Percentiles rank a stretch among this genome's conserved stretches.
phyloP scores from a whole-genome alignment of 116 monocot genomes.

The Zostera marina region DNA sequence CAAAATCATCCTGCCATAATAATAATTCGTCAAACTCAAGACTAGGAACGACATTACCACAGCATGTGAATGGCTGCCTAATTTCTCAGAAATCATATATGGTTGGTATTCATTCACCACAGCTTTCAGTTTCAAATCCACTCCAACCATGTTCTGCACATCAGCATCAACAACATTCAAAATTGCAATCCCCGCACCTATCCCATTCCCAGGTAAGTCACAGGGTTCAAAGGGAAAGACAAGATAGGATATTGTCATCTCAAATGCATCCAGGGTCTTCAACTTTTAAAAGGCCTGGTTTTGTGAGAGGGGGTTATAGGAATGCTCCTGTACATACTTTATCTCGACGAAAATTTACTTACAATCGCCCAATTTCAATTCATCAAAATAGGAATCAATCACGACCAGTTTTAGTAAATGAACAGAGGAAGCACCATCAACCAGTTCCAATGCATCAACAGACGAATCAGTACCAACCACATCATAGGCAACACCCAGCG shows the following conservation, averaged over 20 bases:
- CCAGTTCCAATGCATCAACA: background rate
- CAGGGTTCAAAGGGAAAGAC: background rate
- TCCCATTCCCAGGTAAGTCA: background rate
- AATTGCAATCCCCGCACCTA: no score
- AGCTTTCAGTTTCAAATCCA: background rate
- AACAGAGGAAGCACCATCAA: background rate
- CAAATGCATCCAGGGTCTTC: background rate
- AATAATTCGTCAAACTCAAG: background rate
- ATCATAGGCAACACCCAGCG: background rate
- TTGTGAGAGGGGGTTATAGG: background rate
- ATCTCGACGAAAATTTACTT: background rate
- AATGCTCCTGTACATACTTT: background rate
- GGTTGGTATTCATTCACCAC: background rate
- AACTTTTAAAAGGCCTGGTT: slow-evolving; percentile 4
- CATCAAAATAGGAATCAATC: background rate
- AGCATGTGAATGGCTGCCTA: background rate
- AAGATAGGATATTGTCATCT: slow-evolving; percentile 1
- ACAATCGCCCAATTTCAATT: background rate
- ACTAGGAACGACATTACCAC: background rate
- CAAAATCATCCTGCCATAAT: no score
- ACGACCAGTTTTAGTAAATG: background rate
- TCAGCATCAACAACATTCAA: background rate
- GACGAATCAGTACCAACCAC: background rate
- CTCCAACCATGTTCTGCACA: background rate
- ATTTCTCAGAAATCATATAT: background rate